Evolutionary conservation across 2,329 filamentous ascomycete species (phyloP).

Genomic region (Stylonectria norvegica): DNA sequence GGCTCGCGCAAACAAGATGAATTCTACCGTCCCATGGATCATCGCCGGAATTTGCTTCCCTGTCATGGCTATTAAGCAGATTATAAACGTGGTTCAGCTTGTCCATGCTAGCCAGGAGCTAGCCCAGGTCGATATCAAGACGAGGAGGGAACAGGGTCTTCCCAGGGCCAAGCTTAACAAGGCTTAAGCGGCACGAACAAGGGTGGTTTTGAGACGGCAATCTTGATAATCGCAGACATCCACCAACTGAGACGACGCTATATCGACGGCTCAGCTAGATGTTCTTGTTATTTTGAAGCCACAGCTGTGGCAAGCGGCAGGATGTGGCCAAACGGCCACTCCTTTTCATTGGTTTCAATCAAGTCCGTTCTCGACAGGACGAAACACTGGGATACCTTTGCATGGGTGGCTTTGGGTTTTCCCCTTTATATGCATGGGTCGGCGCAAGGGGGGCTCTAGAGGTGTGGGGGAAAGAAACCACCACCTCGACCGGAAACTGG

Average conservation of each 20-base stretch:
- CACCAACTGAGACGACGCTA: background rate
- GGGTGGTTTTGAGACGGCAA: constrained; percentile 1
- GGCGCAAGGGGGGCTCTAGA: constrained; percentile 24
- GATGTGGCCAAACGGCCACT: constrained; percentile 4
- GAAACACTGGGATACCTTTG: constrained; percentile 14
- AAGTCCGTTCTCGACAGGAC: constrained; percentile 10
- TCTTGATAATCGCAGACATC: constrained; percentile 1
- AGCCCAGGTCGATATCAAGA: constrained; percentile 80
- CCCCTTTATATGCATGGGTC: constrained; percentile 26
- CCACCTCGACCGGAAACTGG: constrained; percentile 20
- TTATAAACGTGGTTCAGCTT: constrained; percentile 91
- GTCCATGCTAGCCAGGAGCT: constrained; percentile 90
- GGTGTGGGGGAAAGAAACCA: constrained; percentile 15
- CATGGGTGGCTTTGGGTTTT: constrained; percentile 15
- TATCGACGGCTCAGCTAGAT: background rate
- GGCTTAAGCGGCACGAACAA: constrained; percentile 24
- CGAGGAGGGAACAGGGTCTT: constrained; percentile 53
- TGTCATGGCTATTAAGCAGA: constrained; percentile 87
- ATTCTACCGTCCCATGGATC: constrained; percentile 64
- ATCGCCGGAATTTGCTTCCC: constrained; percentile 77
- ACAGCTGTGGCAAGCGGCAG: constrained; percentile 7
- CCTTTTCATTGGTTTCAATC: constrained; percentile 15
- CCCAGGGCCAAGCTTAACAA: constrained; percentile 42
- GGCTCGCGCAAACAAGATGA: constrained; percentile 90
- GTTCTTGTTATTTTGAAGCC: background rate